Conservation (phyloP, 75 land plant genomes). For the Cunninghamia lanceolata region DNA sequence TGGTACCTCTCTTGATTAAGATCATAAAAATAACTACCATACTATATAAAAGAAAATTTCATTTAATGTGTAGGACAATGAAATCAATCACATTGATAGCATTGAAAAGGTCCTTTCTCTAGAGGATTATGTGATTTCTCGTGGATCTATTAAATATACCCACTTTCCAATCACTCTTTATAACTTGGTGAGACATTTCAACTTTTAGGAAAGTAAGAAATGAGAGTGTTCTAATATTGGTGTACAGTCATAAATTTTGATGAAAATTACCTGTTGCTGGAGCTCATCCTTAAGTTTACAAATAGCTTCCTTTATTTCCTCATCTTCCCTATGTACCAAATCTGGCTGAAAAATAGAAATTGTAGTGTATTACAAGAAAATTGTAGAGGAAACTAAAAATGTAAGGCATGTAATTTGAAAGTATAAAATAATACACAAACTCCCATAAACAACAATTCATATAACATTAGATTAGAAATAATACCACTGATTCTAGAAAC, state of each 20-base stretch:
- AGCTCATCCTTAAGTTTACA: slow-evolving; percentile 41
- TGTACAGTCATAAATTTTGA: background rate
- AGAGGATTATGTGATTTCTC: background rate
- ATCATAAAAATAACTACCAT: background rate
- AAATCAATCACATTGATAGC: background rate
- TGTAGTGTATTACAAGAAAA: background rate
- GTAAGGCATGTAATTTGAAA: background rate
- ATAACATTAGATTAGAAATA: background rate
- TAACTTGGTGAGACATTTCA: background rate
- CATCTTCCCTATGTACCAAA: slow-evolving; percentile 48
- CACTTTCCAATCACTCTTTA: background rate
- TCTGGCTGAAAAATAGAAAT: slow-evolving; percentile 50
- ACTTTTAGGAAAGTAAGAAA: background rate
- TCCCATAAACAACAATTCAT: background rate
- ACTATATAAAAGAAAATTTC: background rate
- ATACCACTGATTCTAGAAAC: slow-evolving; percentile 58
- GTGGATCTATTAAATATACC: background rate
- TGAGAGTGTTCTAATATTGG: background rate
- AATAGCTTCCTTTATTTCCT: slow-evolving; percentile 57
- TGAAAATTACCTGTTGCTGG: slow-evolving; percentile 47
- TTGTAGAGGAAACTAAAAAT: background rate
- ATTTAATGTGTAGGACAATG: background rate
- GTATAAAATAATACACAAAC: background rate
- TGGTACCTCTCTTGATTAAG: background rate
- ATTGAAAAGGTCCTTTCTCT: background rate